Evolutionary conservation across 257 asterid species (phyloP).

Genomic region (Nicotiana tomentosiformis): DNA sequence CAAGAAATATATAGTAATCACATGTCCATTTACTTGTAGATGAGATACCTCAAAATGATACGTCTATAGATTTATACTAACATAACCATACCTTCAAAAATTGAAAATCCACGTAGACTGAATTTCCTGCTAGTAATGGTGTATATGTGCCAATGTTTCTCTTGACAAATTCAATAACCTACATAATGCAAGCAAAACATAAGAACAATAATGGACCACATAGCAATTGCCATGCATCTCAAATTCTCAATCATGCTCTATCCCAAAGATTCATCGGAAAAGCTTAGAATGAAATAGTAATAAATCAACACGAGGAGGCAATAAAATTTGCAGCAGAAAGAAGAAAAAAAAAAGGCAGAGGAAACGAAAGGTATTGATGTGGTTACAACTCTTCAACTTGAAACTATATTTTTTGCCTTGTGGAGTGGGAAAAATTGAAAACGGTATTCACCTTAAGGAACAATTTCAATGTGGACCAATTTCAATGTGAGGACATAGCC

Average conservation of each 20-base stretch:
- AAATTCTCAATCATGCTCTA: not conserved
- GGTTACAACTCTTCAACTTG: not conserved
- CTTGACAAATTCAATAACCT: slow-evolving; percentile 88
- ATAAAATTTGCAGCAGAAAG: not conserved
- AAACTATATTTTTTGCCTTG: not conserved
- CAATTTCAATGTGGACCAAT: not conserved
- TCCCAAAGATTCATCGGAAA: not conserved
- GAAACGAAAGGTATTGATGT: not conserved
- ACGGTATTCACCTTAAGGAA: not conserved
- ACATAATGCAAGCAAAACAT: not conserved
- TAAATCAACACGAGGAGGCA: not conserved
- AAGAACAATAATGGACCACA: not conserved
- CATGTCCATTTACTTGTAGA: not conserved
- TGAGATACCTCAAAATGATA: not conserved
- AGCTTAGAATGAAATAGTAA: not conserved
- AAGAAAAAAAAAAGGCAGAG: not conserved
- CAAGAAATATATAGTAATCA: not conserved
- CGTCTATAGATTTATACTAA: not conserved
- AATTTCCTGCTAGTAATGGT: slow-evolving; percentile 89
- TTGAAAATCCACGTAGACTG: slow-evolving; percentile 72
- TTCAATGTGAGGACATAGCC: not conserved
- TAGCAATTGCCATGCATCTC: not conserved
- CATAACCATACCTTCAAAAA: slow-evolving; percentile 59
- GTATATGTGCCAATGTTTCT: slow-evolving; percentile 51
- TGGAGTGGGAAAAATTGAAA: not conserved